Conservation (phyloP, 371 early-diverging fungal species). For the Mycotypha africana region DNA sequence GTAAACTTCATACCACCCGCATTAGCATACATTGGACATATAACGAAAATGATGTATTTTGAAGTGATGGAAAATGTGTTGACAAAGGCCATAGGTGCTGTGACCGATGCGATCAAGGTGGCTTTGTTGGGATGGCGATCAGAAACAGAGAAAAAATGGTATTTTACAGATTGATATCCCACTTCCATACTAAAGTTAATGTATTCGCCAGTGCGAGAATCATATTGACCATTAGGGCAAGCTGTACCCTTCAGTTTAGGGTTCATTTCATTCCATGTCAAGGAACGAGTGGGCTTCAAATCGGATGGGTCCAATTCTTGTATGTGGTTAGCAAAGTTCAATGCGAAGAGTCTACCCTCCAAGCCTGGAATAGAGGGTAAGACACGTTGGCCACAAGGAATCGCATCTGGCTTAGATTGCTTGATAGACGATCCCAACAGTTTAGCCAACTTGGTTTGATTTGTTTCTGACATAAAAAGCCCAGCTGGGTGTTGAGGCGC, state of each 20-base stretch:
- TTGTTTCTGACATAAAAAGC: slow-evolving; percentile 57
- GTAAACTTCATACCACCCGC: slow-evolving; percentile 57
- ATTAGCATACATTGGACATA: slow-evolving; percentile 49
- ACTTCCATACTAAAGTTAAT: slow-evolving; percentile 68
- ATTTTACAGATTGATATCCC: slow-evolving; percentile 59
- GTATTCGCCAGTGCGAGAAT: slow-evolving; percentile 63
- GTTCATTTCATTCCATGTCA: slow-evolving; percentile 63
- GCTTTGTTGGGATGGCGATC: slow-evolving; percentile 60
- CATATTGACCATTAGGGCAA: slow-evolving; percentile 68
- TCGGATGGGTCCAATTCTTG: slow-evolving; percentile 74
- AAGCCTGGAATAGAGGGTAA: slow-evolving; percentile 45
- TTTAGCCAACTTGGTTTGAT: slow-evolving; percentile 58
- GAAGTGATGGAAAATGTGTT: slow-evolving; percentile 70
- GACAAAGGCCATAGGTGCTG: slow-evolving; percentile 60
- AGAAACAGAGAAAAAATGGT: slow-evolving; percentile 59
- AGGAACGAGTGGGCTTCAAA: slow-evolving; percentile 57
- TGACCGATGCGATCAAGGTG: slow-evolving; percentile 53
- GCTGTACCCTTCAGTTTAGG: slow-evolving; percentile 64
- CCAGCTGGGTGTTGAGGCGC: slow-evolving; percentile 59
- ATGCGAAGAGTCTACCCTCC: slow-evolving; percentile 49
- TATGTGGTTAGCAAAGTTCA: slow-evolving; percentile 57
- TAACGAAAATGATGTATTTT: slow-evolving; percentile 60
- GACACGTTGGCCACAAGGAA: slow-evolving; percentile 52
- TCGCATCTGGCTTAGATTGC: slow-evolving; percentile 46
- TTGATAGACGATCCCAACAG: slow-evolving; percentile 47